Conservation (phyloP, 2,329 filamentous ascomycete genomes). For the Emergomyces pasteurianus region DNA sequence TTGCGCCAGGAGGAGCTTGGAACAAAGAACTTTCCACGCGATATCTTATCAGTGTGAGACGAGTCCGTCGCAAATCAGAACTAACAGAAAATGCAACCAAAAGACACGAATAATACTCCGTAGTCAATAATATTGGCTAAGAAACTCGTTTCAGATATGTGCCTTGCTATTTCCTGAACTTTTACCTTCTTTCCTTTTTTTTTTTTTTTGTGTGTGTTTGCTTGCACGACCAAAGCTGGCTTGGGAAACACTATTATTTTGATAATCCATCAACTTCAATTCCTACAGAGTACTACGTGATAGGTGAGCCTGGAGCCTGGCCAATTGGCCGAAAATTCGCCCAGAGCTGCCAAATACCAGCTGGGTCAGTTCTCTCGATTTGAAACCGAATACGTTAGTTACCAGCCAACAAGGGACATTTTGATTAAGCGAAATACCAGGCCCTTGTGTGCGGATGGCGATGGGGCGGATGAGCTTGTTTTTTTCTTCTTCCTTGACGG, state of each 20-base stretch:
- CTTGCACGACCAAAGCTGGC: background rate
- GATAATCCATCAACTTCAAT: background rate
- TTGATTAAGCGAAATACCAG: no score
- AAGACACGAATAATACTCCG: background rate
- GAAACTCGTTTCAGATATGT: background rate
- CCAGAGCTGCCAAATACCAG: background rate
- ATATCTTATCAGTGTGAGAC: background rate
- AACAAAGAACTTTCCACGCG: constrained; percentile 1
- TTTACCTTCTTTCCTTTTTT: no score
- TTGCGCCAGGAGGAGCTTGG: background rate
- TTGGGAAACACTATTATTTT: background rate
- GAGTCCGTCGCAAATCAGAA: background rate
- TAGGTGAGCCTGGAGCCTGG: no score
- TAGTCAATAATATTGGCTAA: background rate
- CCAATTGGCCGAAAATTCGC: background rate
- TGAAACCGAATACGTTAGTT: background rate
- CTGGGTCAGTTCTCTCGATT: background rate
- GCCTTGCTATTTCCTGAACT: background rate
- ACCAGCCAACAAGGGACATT: background rate
- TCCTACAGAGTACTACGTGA: background rate
- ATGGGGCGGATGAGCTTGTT: background rate
- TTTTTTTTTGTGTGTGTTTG: background rate
- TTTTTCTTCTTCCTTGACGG: background rate
- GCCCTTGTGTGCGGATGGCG: no score
- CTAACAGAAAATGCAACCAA: background rate